Base-by-base conservation (phyloP, 768 basidiomycete genomes). In the Pleurotus eryngii region DNA sequence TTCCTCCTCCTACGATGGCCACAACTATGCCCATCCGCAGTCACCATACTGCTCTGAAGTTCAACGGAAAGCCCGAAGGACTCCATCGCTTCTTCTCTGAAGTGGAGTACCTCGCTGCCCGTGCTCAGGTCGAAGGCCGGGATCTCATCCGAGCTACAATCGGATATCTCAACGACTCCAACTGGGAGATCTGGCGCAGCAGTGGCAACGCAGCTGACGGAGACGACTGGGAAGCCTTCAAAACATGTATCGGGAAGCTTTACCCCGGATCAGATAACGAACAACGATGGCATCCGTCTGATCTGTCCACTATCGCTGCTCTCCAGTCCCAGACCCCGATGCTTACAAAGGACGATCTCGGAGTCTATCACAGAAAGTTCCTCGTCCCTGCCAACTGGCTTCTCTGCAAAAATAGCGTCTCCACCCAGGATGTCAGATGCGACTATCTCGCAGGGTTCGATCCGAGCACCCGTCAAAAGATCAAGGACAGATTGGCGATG, bases 351-450 rank as follows among this genome's bases (percentile, higher is more conserved):
- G 42, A 30, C 3, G 64, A 67, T 18, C 51, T 57, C 5, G 61
- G 60, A 2, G 57, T 61, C 3, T 68, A 65, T 42, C 63, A 66
- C 35, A 59, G 59, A 1, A 47, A 64, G 5, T 70, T 69, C 54
- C 11, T 56, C 0, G 53, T 46, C 20, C 58, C 69, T 1, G 54
- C 67, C 0, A 49, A 30, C 1, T 67, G 62, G 42, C 62, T 71
- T 3, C 59, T 64, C 11, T 9, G 1, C 18, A 62, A 65, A 38
- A 17, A 56, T 1, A 55, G 53, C 3, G 51, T 68, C 2, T 62
- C 61, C 3, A 42, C 55, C 2, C 42, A 59, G 3, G 69, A 71
- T 14, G 65, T 61, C 22, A 57, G 62, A 18, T 60, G 64, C 2
- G 58, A 63, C 5, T 70, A 65, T 51, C 12, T 62, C 18, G 49